These are phyloP conservation scores for Orbilia blumenaviensis DNA, from an alignment of 2,329 filamentous ascomycete species.

Conservation along the genomic window DNA sequence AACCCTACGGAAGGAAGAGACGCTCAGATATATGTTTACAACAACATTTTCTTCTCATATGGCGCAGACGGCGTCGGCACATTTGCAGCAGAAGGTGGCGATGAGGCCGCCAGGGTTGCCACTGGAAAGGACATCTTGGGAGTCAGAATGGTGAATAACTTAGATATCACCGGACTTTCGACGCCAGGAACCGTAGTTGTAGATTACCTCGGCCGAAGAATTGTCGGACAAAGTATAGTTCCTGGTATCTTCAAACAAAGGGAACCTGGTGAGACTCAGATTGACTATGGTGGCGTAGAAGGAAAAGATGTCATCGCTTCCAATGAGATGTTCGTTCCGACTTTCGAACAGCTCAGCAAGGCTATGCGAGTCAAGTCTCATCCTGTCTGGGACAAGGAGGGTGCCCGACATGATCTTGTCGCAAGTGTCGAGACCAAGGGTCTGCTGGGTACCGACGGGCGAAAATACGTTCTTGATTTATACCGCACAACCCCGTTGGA, in stretches of 20 bases:
- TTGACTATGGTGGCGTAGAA: conserved; percentile 97
- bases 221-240: conserved; percentile 97
- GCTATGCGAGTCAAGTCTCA: conserved; percentile 92
- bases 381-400: conserved; percentile 96
- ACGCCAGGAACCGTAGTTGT: conserved; percentile 96
- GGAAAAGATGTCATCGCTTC: conserved; percentile 94
- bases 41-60: conserved; percentile 99
- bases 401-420: conserved; percentile 87
- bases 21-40: conserved; percentile 98
- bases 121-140: conserved; percentile 96
- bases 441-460: conserved; percentile 91
- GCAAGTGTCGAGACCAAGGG: conserved; percentile 98
- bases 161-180: conserved; percentile 93
- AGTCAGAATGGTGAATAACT: conserved; percentile 93
- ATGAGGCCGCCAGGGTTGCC: conserved; percentile 93
- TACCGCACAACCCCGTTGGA: conserved; percentile 95
- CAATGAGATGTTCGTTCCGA: conserved; percentile 81
- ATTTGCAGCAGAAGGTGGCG: conserved; percentile 93
- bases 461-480: conserved; percentile 96
- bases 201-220: conserved; percentile 94
- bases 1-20: conserved; percentile 93
- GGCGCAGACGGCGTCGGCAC: conserved; percentile 97
- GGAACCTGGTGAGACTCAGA: conserved; percentile 96
- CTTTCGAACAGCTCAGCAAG: conserved; percentile 91
- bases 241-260: conserved; percentile 99